These are phyloP conservation scores for Ophiostoma novo-ulmi DNA, from an alignment of 2,329 filamentous ascomycete genomes.

Conservation along the genomic window DNA sequence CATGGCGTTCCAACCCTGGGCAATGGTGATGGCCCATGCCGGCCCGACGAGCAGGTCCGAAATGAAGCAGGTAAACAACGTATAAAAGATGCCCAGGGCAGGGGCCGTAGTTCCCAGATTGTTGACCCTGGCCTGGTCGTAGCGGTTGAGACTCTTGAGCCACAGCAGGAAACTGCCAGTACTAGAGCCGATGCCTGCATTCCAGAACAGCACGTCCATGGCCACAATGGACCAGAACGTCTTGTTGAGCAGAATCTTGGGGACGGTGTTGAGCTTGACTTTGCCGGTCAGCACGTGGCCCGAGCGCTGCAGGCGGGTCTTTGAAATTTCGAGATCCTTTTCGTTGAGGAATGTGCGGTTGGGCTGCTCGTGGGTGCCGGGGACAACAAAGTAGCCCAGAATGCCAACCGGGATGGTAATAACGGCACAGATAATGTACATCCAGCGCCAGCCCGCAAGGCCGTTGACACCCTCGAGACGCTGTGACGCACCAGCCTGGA, in stretches of 20 bases:
- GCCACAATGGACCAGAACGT: conserved; percentile 35
- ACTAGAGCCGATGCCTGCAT: conserved; percentile 43
- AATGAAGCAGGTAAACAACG: conserved; percentile 48
- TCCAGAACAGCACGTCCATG: conserved; percentile 52
- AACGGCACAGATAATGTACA: conserved; percentile 43
- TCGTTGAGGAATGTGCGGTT: conserved; percentile 36
- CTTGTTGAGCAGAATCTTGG: conserved; percentile 38
- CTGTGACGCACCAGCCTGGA: conserved; percentile 53
- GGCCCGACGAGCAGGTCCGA: conserved; percentile 51
- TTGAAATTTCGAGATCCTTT: conserved; percentile 12
- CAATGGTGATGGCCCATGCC: conserved; percentile 50
- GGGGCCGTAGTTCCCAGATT: conserved; percentile 20
- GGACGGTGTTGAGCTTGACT: not conserved
- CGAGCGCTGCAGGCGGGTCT: conserved; percentile 2
- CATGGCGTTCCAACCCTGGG: conserved; percentile 47
- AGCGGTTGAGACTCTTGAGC: conserved; percentile 47
- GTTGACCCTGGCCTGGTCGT: conserved; percentile 19
- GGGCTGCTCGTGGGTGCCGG: conserved; percentile 42
- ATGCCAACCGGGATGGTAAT: conserved; percentile 43
- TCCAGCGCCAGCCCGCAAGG: conserved; percentile 49
- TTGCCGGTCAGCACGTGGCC: conserved; percentile 12
- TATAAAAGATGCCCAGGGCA: conserved; percentile 53
- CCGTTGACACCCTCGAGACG: conserved; percentile 49
- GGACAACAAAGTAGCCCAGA: conserved; percentile 46
- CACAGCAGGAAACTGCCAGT: conserved; percentile 52